A percentile compares a stretch with the other conserved stretches of the same genome.
Evolutionary conservation across 1,284 basidiomycete species (phyloP).

Genomic region (Rhodotorula sp.): DNA sequence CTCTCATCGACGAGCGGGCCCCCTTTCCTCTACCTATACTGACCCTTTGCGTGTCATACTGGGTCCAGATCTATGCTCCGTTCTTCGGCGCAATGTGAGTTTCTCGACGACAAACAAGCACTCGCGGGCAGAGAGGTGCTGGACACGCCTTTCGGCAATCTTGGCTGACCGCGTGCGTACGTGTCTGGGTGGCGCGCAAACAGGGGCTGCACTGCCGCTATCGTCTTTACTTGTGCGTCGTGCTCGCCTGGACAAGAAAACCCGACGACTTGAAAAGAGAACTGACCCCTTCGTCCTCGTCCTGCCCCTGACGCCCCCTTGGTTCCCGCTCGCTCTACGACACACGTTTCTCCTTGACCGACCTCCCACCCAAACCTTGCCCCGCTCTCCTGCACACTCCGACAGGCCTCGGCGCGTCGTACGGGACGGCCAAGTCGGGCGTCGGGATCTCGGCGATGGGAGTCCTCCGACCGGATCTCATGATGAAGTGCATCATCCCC

Average conservation of each 20-base stretch:
- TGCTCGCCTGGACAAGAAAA: neutral
- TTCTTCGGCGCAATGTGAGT: constrained; percentile 93
- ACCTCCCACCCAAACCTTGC: neutral
- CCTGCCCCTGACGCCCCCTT: neutral
- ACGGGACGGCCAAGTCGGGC: constrained; percentile 55
- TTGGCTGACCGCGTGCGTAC: neutral
- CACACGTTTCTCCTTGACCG: neutral
- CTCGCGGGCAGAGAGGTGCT: neutral
- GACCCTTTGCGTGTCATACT: neutral
- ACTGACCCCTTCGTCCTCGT: neutral
- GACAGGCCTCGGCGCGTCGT: constrained; percentile 44
- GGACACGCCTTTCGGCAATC: neutral
- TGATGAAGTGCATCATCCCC: constrained; percentile 49
- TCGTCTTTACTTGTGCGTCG: constrained; percentile 91
- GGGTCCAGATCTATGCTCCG: constrained; percentile 53
- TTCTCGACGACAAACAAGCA: neutral
- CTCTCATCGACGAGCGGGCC: neutral
- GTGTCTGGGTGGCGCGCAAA: neutral
- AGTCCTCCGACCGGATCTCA: constrained; percentile 54
- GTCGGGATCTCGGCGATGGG: constrained; percentile 56
- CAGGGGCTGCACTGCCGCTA: constrained; percentile 91
- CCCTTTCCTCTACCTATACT: neutral
- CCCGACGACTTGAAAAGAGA: too few relatives aligned
- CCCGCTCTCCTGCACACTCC: neutral
- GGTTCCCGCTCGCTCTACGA: neutral